Base-by-base conservation (phyloP, 2,329 filamentous ascomycete species). In the Dactylellina leptospora region DNA sequence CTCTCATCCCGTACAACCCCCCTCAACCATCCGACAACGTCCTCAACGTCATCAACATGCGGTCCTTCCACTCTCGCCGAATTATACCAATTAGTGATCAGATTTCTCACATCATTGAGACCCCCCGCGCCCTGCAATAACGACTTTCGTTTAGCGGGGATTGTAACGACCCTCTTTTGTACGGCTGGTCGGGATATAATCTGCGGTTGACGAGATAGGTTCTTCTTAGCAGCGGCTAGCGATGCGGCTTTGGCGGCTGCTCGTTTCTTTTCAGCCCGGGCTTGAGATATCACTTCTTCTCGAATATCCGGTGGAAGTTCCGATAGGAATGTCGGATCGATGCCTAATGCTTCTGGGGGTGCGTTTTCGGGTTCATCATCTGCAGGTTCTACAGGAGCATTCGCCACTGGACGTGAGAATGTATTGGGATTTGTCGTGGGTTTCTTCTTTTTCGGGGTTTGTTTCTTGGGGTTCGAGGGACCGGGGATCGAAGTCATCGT, bases 231-330 rank as follows among this genome's bases (percentile, higher is more conserved):
- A 84, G 86, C 18, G 81, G 80, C 18, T 85, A 85, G 30, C 84
- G 84, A 77, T 93, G 88, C 76, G 96, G 90, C 18, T 56, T 73
- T 74, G 1, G 74, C 55, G 53, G 74, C 54, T 3, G 64, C 58
- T n/a, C 74, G 60, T 28, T 69, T 70, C 45, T 76, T 73, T 18
- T 73, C 60, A 16, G 47, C 69, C 4, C 60, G 28, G 0, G 69
- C 69, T 22, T 73, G 69, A 1, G 86, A 87, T 1, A 96, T 80
- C 4, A 97, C 84, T 79, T 97, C 93, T 13, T 81, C 83, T 10
- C 90, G 87, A 48, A 96, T 85, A 48, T 96, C 91, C 74, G 90
- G 88, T 0, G 93, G 93, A 0, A 97, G 82, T 13, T 92, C 92
- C 0, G 89, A 87, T 1, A 97, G 86, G 77, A 97, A 93, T 0